Conservation (phyloP, 2,329 filamentous ascomycete species). For the Talaromyces sp. region DNA sequence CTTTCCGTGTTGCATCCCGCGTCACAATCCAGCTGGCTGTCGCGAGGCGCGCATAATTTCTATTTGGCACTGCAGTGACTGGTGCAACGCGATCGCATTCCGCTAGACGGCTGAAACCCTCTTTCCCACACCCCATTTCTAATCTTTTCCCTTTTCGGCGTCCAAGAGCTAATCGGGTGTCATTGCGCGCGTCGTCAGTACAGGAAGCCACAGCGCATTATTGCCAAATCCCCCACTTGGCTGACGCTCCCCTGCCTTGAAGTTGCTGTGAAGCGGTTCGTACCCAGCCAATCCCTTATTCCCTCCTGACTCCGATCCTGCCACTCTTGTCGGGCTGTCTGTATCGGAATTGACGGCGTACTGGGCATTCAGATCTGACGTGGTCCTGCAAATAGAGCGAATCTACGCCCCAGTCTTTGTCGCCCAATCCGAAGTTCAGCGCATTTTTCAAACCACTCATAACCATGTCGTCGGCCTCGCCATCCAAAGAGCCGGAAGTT, state of each 20-base stretch:
- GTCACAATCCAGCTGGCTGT: constrained; percentile 28
- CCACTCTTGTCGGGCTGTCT: constrained; percentile 25
- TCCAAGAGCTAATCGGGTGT: constrained; percentile 24
- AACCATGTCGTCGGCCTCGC: constrained; percentile 93
- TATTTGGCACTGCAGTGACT: constrained; percentile 26
- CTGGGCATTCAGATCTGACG: constrained; percentile 42
- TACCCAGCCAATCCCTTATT: constrained; percentile 39
- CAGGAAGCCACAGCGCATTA: constrained; percentile 30
- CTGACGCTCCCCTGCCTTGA: constrained; percentile 29
- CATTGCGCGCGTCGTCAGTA: constrained; percentile 31
- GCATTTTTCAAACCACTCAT: constrained; percentile 57
- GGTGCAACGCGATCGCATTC: constrained; percentile 20
- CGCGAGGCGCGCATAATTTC: constrained; percentile 29
- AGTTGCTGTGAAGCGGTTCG: constrained; percentile 42
- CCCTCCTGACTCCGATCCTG: constrained; percentile 18
- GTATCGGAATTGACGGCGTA: constrained; percentile 30
- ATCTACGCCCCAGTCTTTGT: constrained; percentile 34
- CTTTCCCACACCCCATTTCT: constrained; percentile 8
- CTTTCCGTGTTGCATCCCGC: constrained; percentile 32
- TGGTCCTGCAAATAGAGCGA: constrained; percentile 48
- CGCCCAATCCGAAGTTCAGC: constrained; percentile 39
- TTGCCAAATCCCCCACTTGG: constrained; percentile 35
- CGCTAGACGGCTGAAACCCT: constrained; percentile 18
- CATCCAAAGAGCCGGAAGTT: constrained; percentile 84
- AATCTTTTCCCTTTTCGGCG: constrained; percentile 14